Conservation (phyloP, 768 basidiomycete species). For the Trametes sanguinea region DNA sequence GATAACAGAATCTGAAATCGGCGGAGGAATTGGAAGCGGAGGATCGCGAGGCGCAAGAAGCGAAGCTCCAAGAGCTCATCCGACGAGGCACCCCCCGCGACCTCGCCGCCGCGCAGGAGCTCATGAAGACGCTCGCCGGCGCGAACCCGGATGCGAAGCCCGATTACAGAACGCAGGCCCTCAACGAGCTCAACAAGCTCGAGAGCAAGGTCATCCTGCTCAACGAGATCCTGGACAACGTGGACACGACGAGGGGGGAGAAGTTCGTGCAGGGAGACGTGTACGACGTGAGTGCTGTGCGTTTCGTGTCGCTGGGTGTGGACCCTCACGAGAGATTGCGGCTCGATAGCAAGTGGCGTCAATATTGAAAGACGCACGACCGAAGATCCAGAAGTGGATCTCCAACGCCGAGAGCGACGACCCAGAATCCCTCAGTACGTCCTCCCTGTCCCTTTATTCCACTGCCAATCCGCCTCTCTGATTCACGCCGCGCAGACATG, state of each 20-base stretch:
- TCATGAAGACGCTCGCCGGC: slow-evolving; percentile 95
- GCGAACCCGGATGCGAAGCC: slow-evolving; percentile 94
- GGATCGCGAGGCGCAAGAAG: slow-evolving; percentile 91
- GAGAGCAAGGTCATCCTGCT: slow-evolving; percentile 95
- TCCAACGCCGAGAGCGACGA: slow-evolving; percentile 90
- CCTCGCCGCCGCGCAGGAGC: slow-evolving; percentile 91
- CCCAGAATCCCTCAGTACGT: slow-evolving; percentile 81
- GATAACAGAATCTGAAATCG: slow-evolving; percentile 78
- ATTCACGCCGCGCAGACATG: slow-evolving; percentile 59
- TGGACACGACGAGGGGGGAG: slow-evolving; percentile 70
- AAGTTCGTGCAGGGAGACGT: slow-evolving; percentile 86
- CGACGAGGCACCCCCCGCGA: slow-evolving; percentile 94
- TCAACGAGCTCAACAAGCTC: slow-evolving; percentile 89
- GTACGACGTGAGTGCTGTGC: slow-evolving; percentile 68
- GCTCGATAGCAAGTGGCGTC: slow-evolving; percentile 79
- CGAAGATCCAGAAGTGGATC: slow-evolving; percentile 98
- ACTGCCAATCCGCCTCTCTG: not conserved
- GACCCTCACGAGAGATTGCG: not conserved
- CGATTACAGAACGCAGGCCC: slow-evolving; percentile 88
- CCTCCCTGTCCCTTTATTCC: not conserved
- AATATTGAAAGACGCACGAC: slow-evolving; percentile 78
- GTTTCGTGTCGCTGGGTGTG: not conserved
- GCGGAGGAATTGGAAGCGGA: slow-evolving; percentile 96
- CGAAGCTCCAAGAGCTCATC: slow-evolving; percentile 98
- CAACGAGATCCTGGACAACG: slow-evolving; percentile 96